These are phyloP conservation scores for Phytophthora parvispora DNA, from an alignment of 352 stramenopile genomes.

Conservation along the genomic window DNA sequence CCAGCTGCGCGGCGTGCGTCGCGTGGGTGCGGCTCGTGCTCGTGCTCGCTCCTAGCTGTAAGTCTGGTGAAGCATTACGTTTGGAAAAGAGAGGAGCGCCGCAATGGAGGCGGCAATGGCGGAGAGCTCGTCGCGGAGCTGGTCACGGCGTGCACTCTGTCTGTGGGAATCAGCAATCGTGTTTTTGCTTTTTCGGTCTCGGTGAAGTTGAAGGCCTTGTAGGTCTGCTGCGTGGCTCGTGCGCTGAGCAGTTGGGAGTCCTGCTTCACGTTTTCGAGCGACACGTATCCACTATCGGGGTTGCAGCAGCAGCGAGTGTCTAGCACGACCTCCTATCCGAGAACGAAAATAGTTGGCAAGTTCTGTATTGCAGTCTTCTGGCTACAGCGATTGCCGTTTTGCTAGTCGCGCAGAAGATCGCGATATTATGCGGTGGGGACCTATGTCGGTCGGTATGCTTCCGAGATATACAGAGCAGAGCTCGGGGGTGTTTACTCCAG, in stretches of 20 bases:
- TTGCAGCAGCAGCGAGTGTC: background rate
- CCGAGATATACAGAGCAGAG: background rate
- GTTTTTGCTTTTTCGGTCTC: background rate
- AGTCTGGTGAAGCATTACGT: no score
- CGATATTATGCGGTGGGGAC: no score
- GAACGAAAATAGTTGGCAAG: background rate
- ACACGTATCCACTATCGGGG: background rate
- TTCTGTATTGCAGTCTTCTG: background rate
- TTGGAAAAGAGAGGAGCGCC: no score
- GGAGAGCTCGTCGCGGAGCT: no score
- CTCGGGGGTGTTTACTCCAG: background rate
- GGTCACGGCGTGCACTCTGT: background rate
- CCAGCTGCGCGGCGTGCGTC: background rate
- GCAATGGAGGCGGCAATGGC: no score
- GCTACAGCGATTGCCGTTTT: background rate
- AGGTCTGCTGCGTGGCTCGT: background rate
- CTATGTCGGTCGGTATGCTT: background rate
- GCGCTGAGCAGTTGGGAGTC: no score
- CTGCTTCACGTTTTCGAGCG: no score
- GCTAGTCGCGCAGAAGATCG: background rate
- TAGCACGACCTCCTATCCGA: no score
- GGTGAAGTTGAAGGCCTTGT: background rate
- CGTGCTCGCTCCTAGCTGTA: no score
- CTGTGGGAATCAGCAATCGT: background rate
- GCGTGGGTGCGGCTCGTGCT: no score